These are phyloP conservation scores for Pichia occidentalis DNA, from an alignment of 805 yeast genomes.

Conservation along the genomic window DNA sequence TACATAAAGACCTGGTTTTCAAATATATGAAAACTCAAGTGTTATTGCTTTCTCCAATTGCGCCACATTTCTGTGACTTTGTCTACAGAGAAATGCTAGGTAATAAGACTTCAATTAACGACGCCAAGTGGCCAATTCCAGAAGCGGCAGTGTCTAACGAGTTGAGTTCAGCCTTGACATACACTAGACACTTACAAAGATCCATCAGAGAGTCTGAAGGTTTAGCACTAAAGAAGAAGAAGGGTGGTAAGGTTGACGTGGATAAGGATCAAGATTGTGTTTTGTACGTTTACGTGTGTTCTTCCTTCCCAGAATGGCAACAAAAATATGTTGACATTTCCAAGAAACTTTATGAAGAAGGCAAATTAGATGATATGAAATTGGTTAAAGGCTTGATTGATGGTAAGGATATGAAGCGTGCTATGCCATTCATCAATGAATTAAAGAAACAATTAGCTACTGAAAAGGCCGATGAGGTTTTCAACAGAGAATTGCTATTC, in stretches of 20 bases:
- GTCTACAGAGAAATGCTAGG: constrained; percentile 78
- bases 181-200: constrained; percentile 73
- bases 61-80: constrained; percentile 94
- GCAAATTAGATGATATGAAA: constrained; percentile 58
- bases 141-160: constrained; percentile 56
- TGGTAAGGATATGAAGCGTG: constrained; percentile 91
- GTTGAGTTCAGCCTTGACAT: constrained; percentile 62
- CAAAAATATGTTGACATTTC: constrained; percentile 59
- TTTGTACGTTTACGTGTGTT: constrained; percentile 66
- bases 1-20: constrained; percentile 79
- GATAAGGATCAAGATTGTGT: constrained; percentile 69
- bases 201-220: constrained; percentile 92
- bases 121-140: constrained; percentile 75
- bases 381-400: constrained; percentile 55
- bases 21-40: constrained; percentile 85
- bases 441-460: constrained; percentile 71
- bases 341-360: constrained; percentile 62
- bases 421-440: constrained; percentile 92
- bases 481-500: constrained; percentile 83
- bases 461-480: constrained; percentile 71
- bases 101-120: constrained; percentile 58
- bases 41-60: constrained; percentile 79
- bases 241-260: constrained; percentile 73
- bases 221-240: constrained; percentile 74
- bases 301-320: constrained; percentile 73